phyloP scores from a whole-genome alignment of 306 rosid species.

The Crotalaria pallida region DNA sequence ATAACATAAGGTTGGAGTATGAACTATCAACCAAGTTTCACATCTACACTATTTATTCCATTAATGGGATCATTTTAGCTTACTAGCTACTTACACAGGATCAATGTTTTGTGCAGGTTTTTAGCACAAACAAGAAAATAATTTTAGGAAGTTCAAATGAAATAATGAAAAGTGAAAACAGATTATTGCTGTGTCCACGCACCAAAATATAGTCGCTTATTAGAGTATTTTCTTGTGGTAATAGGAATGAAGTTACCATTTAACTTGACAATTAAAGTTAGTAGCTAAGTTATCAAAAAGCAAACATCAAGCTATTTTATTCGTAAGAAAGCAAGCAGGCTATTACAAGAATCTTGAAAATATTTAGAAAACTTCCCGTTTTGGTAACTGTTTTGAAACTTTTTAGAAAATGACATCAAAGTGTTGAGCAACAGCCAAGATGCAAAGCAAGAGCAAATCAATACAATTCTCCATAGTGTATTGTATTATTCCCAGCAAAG shows the following conservation, averaged over 20 bases:
- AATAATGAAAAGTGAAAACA: background rate
- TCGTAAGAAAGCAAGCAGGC: background rate
- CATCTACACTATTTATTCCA: background rate
- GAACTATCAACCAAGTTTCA: background rate
- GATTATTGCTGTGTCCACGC: background rate
- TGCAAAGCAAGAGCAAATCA: too few species aligned
- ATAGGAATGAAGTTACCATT: background rate
- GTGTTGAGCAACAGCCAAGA: too few species aligned
- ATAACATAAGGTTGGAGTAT: background rate
- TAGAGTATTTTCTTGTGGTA: background rate
- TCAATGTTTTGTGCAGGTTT: background rate
- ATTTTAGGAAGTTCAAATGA: background rate
- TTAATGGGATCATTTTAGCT: background rate
- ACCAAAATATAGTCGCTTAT: background rate
- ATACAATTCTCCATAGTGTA: too few species aligned
- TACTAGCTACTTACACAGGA: background rate
- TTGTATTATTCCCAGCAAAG: too few species aligned
- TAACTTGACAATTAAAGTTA: background rate
- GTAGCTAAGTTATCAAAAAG: background rate
- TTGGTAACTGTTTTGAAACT: background rate
- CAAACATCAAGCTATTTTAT: background rate
- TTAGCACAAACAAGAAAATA: too few species aligned
- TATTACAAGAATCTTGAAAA: background rate
- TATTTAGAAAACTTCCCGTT: too few species aligned
- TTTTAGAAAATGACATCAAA: too few species aligned